phyloP scores from a whole-genome alignment of 2,329 filamentous ascomycete genomes.

The Alternaria atra region DNA sequence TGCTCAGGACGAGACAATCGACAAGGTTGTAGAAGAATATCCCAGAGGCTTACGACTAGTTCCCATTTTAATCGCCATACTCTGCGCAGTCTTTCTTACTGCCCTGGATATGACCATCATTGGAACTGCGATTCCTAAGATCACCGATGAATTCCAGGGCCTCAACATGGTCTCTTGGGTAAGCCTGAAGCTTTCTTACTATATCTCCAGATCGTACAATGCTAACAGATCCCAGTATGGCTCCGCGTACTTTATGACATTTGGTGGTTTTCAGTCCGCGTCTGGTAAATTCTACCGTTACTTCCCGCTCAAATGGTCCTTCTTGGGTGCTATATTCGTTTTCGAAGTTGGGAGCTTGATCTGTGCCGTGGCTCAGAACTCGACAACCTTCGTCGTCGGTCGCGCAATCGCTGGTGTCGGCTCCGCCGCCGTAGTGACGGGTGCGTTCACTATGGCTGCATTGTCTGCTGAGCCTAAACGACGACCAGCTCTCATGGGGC shows the following conservation, averaged over 20 bases:
- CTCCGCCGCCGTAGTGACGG: slow-evolving; percentile 45
- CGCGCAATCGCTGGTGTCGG: slow-evolving; percentile 53
- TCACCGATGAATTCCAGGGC: slow-evolving; percentile 37
- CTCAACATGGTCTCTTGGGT: slow-evolving; percentile 34
- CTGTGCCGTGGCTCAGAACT: slow-evolving; percentile 56
- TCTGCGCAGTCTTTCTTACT: not conserved
- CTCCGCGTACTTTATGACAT: slow-evolving; percentile 55
- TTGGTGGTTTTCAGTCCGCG: slow-evolving; percentile 55
- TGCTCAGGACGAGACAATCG: not conserved
- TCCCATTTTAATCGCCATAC: not conserved
- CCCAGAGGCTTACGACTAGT: not conserved
- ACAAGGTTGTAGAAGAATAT: not conserved
- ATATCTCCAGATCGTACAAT: no score
- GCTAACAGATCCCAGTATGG: slow-evolving; percentile 21
- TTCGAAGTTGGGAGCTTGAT: slow-evolving; percentile 66
- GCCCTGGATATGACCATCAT: slow-evolving; percentile 29
- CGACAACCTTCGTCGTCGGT: slow-evolving; percentile 50
- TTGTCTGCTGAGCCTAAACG: slow-evolving; percentile 53
- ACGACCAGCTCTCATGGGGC: slow-evolving; percentile 49
- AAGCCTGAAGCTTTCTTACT: not conserved
- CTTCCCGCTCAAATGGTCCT: slow-evolving; percentile 52
- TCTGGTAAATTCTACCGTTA: slow-evolving; percentile 60
- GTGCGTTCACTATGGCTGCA: slow-evolving; percentile 54
- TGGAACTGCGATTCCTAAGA: slow-evolving; percentile 40
- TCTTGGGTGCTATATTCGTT: slow-evolving; percentile 49